Percentiles rank a stretch among this genome's conserved stretches.
Evolutionary conservation across 1,139 yeast species (phyloP).

Genomic region (Arxiozyma bovina): DNA sequence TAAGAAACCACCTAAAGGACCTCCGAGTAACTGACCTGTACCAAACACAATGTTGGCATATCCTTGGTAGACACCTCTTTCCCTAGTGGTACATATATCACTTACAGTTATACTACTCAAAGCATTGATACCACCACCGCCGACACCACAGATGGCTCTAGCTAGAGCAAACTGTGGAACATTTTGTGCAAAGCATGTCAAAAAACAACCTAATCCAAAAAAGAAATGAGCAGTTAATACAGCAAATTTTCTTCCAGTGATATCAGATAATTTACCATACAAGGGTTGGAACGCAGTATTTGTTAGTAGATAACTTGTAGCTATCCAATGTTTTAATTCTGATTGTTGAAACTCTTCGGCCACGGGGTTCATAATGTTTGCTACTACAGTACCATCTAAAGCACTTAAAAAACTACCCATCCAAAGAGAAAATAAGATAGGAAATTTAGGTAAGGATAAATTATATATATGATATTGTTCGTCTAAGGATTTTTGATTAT

Average conservation of each 20-base stretch:
- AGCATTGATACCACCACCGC: slow-evolving; percentile 44
- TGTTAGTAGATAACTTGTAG: slow-evolving; percentile 53
- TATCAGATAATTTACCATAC: slow-evolving; percentile 46
- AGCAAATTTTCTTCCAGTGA: slow-evolving; percentile 43
- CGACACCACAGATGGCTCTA: slow-evolving; percentile 45
- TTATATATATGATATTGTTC: slow-evolving; percentile 22
- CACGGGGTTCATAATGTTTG: slow-evolving; percentile 53
- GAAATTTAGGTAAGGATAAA: slow-evolving; percentile 23
- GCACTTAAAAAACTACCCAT: slow-evolving; percentile 50
- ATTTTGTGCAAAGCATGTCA: slow-evolving; percentile 37
- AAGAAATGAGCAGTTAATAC: slow-evolving; percentile 38
- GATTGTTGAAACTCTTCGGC: slow-evolving; percentile 54
- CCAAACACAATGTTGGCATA: slow-evolving; percentile 57
- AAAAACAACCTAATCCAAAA: slow-evolving; percentile 38
- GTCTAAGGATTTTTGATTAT: slow-evolving; percentile 15
- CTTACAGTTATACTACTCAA: slow-evolving; percentile 41
- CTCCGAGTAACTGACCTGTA: slow-evolving; percentile 62
- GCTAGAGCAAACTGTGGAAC: slow-evolving; percentile 38
- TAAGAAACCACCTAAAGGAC: slow-evolving; percentile 63
- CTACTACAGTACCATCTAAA: slow-evolving; percentile 56
- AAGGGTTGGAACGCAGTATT: slow-evolving; percentile 66
- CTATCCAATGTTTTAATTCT: slow-evolving; percentile 54
- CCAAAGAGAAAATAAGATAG: slow-evolving; percentile 36
- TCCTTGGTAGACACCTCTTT: slow-evolving; percentile 44
- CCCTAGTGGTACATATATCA: slow-evolving; percentile 41